Conservation (phyloP, 2,329 filamentous ascomycete genomes). For the Hymenoscyphus occultus region DNA sequence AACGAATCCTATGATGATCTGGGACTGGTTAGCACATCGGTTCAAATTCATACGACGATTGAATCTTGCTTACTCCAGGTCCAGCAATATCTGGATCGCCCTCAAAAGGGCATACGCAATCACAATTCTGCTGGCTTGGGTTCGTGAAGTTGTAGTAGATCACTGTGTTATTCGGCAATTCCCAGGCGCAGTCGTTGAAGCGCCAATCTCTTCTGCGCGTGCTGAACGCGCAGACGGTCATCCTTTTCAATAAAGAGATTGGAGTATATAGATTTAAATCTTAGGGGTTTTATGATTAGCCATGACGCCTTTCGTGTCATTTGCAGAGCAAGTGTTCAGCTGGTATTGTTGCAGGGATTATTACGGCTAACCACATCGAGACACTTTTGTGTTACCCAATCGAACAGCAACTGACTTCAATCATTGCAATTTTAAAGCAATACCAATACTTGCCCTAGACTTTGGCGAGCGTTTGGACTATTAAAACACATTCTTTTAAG, state of each 20-base stretch:
- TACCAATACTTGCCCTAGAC: no score
- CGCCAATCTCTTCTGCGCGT: neutral
- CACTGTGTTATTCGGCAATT: neutral
- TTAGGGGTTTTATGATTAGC: no score
- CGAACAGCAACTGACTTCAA: no score
- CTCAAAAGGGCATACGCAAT: neutral
- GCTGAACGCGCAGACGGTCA: neutral
- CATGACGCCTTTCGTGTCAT: no score
- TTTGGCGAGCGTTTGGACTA: no score
- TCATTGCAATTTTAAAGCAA: no score
- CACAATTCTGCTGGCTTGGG: neutral
- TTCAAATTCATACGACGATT: neutral
- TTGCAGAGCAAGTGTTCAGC: no score
- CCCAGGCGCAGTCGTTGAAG: slow-evolving; percentile 1
- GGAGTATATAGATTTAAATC: no score
- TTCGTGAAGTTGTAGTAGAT: neutral
- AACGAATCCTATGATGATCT: neutral
- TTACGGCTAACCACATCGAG: no score
- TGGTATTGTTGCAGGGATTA: no score
- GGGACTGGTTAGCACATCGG: neutral
- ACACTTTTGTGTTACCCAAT: no score
- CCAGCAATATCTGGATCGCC: neutral
- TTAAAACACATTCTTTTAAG: no score
- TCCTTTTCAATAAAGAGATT: neutral
- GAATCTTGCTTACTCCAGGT: neutral